Percentiles rank a stretch among this genome's conserved stretches.
Conservation (phyloP, 495 filamentous ascomycete genomes). For the Platismatia glauca region DNA sequence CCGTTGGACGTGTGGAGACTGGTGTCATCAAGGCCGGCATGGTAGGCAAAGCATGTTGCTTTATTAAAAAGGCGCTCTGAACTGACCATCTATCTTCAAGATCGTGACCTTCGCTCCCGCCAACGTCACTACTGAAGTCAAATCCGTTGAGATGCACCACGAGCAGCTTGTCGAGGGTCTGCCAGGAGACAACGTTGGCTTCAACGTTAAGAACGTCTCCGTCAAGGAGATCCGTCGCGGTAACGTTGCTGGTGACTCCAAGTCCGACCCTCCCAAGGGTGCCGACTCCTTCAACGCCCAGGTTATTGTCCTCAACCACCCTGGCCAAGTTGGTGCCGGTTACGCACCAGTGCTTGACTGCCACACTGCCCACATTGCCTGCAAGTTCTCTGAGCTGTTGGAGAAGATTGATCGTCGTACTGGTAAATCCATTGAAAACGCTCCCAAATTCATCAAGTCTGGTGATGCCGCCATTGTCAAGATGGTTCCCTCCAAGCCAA, state of each 20-base stretch:
- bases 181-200: conserved; percentile 99
- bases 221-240: conserved; percentile 99
- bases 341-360: conserved; percentile 98
- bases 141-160: conserved; percentile 99
- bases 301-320: conserved; percentile 99
- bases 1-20: conserved; percentile 99
- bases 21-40: conserved; percentile 96
- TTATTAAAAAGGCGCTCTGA: too few species aligned
- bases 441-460: conserved; percentile 99
- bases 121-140: conserved; percentile 99
- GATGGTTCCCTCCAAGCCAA: conserved; percentile 99
- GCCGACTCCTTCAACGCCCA: conserved; percentile 95
- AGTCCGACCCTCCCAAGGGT: conserved; percentile 93
- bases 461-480: conserved; percentile 99
- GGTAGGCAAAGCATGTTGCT: too few species aligned
- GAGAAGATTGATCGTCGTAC: conserved; percentile 99
- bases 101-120: conserved; percentile 73
- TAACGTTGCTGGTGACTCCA: conserved; percentile 98
- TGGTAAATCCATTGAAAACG: conserved; percentile 86
- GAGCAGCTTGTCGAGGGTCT: conserved; percentile 95
- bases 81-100: not conserved
- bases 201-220: conserved; percentile 99
- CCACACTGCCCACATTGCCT: conserved; percentile 99
- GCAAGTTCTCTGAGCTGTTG: conserved; percentile 97
- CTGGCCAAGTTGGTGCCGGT: conserved; percentile 96